Evolutionary conservation across 2,329 filamentous ascomycete genomes (phyloP), one percentile per base, ranked within the genome.

Genomic region (Neofusicoccum kwambonambiense): DNA sequence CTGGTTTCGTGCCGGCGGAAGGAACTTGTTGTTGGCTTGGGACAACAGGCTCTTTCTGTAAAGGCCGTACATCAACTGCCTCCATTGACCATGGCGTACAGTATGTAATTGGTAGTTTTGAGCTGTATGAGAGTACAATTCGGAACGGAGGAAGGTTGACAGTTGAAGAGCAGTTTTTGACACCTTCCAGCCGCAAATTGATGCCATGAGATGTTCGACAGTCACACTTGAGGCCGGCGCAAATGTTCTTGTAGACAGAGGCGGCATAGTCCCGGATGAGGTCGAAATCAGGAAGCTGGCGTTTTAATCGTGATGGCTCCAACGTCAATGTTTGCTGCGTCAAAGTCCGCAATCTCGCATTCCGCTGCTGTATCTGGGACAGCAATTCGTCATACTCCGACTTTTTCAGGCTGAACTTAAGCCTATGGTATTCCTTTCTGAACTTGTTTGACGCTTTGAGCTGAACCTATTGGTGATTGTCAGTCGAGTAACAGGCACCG

Each of bases 361-460:
- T 75, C 3, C 69, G 66, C 34, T 68, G 63, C 15, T 68, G 65
- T 9, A 75, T 44, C n/a, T 64, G 65, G 4, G 34, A 42, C 61
- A 76, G 70, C 12, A 75, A 57, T 42, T 72, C 70, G 17, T 68
- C 65, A 37, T 76, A 76, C 13, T 71, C 69, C 1, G 67, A 57
- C 60, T 71, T 72, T 7, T 66, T 69, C 1, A 76, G 64, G 41
- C 71, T 73, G 56, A 76, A 75, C 8, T 67, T 69, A 0, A 75
- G 66, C 9, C 73, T 64, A 37, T 73, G 72, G 64, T 73, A 74
- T 19, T 72, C 69, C 57, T 73, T 69, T 31, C 69, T 72, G 65
- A 76, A 73, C 1, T 69, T 64, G 12, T 65, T 66, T 11, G 66
- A 50, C 2, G 73, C 64, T 1, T 67, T 63, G 37, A 74, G 69